A percentile compares a stretch with the other conserved stretches of the same genome.
phyloP scores from a whole-genome alignment of 768 basidiomycete species.

The Hygrophoropsis aurantiaca region DNA sequence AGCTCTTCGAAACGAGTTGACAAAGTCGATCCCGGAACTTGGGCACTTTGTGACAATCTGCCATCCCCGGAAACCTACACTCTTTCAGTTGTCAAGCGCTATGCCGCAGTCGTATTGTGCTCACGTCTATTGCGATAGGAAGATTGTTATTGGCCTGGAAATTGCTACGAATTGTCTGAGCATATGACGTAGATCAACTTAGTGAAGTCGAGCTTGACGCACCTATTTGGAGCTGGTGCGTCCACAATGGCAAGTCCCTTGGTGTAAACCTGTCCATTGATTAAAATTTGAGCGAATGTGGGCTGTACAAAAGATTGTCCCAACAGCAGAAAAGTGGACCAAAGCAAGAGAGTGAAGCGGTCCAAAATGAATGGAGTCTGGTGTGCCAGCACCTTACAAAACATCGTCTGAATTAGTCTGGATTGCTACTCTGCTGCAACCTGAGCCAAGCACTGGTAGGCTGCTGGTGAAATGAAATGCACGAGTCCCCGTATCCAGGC shows the following conservation, averaged over 20 bases:
- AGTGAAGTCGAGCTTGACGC: slow-evolving; percentile 5
- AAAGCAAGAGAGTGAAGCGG: not conserved
- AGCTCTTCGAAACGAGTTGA: slow-evolving; percentile 38
- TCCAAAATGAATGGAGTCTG: not conserved
- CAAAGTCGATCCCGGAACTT: slow-evolving; percentile 32
- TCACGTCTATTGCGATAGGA: slow-evolving; percentile 29
- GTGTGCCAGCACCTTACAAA: slow-evolving; percentile 3
- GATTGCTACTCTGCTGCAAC: too few relatives aligned
- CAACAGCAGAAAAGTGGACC: not conserved
- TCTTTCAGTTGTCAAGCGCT: not conserved
- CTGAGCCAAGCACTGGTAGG: not conserved
- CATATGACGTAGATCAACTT: not conserved
- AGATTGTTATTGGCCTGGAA: slow-evolving; percentile 26
- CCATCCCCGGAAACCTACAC: slow-evolving; percentile 45
- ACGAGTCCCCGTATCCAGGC: too few relatives aligned
- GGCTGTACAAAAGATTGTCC: not conserved
- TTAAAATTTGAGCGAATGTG: slow-evolving; percentile 19
- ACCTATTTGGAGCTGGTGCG: slow-evolving; percentile 33
- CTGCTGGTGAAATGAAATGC: not conserved
- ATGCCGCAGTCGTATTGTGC: not conserved
- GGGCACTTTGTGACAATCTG: slow-evolving; percentile 35
- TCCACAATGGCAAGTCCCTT: slow-evolving; percentile 38
- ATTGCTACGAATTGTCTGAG: slow-evolving; percentile 15
- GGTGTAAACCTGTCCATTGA: slow-evolving; percentile 35
- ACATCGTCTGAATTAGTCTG: not conserved